Conservation (phyloP, 371 early-diverging fungal genomes). For the Funneliformis caledonium region DNA sequence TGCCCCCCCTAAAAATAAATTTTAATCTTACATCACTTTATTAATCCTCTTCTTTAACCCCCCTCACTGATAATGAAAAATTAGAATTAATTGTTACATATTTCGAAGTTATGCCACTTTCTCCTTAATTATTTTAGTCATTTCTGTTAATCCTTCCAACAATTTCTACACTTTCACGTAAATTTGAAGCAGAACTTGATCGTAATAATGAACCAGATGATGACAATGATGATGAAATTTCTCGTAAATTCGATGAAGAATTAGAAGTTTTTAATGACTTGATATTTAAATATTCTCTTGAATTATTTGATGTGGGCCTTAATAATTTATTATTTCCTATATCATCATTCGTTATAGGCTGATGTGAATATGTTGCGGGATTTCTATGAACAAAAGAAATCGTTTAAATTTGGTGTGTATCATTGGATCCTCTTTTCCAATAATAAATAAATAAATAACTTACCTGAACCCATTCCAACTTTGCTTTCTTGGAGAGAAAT, state of each 20-base stretch:
- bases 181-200: no score
- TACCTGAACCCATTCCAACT: constrained; percentile 35
- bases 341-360: background rate
- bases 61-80: no score
- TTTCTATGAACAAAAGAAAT: background rate
- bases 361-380: background rate
- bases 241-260: constrained; percentile 11
- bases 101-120: no score
- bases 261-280: background rate
- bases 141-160: no score
- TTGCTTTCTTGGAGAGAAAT: constrained; percentile 1
- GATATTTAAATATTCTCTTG: background rate
- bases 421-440: no score
- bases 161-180: no score
- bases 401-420: background rate
- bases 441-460: background rate
- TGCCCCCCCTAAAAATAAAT: no score
- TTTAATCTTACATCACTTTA: no score
- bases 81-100: no score
- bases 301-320: background rate
- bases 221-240: background rate
- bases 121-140: no score
- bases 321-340: background rate
- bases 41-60: no score
- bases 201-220: no score